phyloP scores from a whole-genome alignment of 2,329 filamentous ascomycete genomes.

The Chalaropsis thielavioides region DNA sequence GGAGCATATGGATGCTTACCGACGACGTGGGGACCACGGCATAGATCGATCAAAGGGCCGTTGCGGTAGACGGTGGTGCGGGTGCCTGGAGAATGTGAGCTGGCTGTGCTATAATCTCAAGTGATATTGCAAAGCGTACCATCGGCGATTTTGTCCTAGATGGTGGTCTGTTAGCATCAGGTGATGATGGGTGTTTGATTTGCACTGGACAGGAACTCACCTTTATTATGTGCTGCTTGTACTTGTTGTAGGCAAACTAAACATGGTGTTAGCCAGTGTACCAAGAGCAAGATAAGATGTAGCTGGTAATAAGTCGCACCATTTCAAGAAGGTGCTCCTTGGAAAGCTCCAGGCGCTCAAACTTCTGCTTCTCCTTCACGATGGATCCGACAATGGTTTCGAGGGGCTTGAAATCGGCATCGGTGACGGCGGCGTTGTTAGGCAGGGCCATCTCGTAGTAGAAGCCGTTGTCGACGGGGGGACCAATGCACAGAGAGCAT shows the following conservation, averaged over 20 bases:
- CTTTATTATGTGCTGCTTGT: constrained; percentile 92
- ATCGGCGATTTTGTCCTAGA: constrained; percentile 69
- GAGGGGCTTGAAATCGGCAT: constrained; percentile 69
- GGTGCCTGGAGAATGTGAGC: constrained; percentile 9
- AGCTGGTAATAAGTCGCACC: constrained; percentile 18
- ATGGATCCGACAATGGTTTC: constrained; percentile 69
- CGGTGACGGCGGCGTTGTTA: constrained; percentile 53
- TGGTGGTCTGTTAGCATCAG: constrained; percentile 1
- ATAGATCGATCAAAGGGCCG: constrained; percentile 87
- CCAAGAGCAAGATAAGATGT: not conserved
- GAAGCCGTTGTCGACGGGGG: constrained; percentile 81
- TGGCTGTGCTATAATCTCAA: not conserved
- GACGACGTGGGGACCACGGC: constrained; percentile 85
- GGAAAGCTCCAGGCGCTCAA: constrained; percentile 74
- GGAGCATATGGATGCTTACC: constrained; percentile 23
- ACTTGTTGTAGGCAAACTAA: constrained; percentile 86
- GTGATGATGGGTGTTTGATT: not conserved
- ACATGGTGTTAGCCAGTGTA: constrained; percentile 1
- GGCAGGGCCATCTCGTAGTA: constrained; percentile 93
- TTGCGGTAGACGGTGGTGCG: constrained; percentile 90
- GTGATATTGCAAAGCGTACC: constrained; percentile 38
- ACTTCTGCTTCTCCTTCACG: constrained; percentile 92
- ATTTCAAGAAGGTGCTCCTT: constrained; percentile 90
- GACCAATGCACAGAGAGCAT: constrained; percentile 85
- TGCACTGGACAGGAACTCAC: constrained; percentile 15